A percentile compares a stretch with the other conserved stretches of the same genome.
Evolutionary conservation across 139 green algal genomes (phyloP).

Genomic region (Picochlorum sp.): DNA sequence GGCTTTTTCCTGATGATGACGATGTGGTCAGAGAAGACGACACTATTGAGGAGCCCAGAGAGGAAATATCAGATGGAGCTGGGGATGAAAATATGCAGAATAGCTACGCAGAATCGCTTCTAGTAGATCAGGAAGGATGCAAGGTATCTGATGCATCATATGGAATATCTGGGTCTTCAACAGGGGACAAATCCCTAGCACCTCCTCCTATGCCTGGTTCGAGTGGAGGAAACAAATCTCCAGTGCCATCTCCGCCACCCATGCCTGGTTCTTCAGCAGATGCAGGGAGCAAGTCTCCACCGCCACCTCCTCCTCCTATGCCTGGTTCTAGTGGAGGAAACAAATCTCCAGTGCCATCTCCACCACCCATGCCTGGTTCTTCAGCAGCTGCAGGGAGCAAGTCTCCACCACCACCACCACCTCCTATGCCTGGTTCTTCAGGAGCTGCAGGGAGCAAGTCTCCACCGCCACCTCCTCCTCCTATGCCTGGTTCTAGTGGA

Average conservation of each 20-base stretch:
- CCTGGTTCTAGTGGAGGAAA: background rate
- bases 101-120: no score
- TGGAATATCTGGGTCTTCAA: background rate
- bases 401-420: background rate
- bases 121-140: no score
- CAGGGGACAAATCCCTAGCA: slow-evolving; percentile 2
- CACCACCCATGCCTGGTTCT: slow-evolving; percentile 2
- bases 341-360: background rate
- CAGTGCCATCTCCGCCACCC: background rate
- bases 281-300: no score
- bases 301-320: background rate
- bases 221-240: background rate
- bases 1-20: no score
- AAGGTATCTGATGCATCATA: no score
- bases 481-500: background rate
- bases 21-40: no score
- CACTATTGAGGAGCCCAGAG: no score
- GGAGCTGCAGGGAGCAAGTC: background rate
- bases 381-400: background rate
- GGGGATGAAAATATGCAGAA: no score
- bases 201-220: slow-evolving; percentile 5
- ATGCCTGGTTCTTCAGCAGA: background rate
- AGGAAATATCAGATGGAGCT: no score
- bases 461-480: background rate
- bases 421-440: background rate